phyloP scores from a whole-genome alignment of 495 filamentous ascomycete genomes.

The Aspergillus hancockii region DNA sequence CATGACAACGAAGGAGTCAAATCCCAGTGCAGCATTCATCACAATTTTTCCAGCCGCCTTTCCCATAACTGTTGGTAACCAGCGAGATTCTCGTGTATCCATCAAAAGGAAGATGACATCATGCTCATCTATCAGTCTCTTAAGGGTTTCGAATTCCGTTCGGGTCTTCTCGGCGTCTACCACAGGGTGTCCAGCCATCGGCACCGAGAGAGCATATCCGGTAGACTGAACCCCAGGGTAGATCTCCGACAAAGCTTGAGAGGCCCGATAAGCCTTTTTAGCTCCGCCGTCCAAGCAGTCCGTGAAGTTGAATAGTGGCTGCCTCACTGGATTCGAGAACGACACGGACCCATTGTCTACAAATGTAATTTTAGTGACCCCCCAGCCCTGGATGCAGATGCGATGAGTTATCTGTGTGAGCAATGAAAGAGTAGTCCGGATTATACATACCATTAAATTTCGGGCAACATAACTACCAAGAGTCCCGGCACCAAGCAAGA shows the following conservation, averaged over 20 bases:
- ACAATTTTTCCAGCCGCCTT: constrained; percentile 92
- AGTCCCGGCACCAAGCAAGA: constrained; percentile 93
- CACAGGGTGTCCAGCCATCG: constrained; percentile 92
- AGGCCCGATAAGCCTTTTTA: constrained; percentile 79
- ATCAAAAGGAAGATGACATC: constrained; percentile 94
- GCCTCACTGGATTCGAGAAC: constrained; percentile 96
- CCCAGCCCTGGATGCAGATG: constrained; percentile 66
- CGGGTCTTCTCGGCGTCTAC: constrained; percentile 65
- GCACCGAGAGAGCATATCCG: constrained; percentile 80
- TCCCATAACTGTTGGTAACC: constrained; percentile 97
- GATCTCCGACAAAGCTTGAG: constrained; percentile 78
- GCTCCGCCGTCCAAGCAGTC: constrained; percentile 87
- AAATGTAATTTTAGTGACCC: constrained; percentile 94
- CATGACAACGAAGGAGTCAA: constrained; percentile 97
- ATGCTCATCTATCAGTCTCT: constrained; percentile 77
- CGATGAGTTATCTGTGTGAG: constrained; percentile 1
- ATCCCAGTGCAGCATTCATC: constrained; percentile 93
- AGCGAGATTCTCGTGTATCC: constrained; percentile 93
- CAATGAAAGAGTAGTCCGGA: background rate
- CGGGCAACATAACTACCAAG: constrained; percentile 91
- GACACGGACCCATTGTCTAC: constrained; percentile 92
- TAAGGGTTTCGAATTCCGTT: constrained; percentile 72
- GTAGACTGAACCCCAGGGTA: constrained; percentile 85
- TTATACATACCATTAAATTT: constrained; percentile 65
- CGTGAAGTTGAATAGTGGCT: constrained; percentile 85